phyloP scores from a whole-genome alignment of 129 eudicot genomes.

The Tagetes erecta region DNA sequence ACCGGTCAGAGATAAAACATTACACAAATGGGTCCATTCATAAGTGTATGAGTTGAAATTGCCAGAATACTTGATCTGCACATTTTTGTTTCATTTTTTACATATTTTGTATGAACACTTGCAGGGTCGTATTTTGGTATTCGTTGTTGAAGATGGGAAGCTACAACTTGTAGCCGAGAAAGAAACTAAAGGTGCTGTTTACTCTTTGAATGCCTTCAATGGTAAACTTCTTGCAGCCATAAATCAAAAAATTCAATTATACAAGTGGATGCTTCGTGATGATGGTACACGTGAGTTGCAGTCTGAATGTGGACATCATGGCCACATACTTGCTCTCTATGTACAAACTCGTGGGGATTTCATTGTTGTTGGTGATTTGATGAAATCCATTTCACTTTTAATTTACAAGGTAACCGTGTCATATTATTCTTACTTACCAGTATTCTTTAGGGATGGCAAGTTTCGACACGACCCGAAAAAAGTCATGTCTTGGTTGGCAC shows the following conservation, averaged over 20 bases:
- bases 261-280: slow-evolving; percentile 97
- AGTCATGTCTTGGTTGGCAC: too few relatives aligned
- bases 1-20: background rate
- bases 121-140: slow-evolving; percentile 85
- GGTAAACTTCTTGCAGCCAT: slow-evolving; percentile 95
- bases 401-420: slow-evolving; percentile 67
- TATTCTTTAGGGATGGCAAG: too few relatives aligned
- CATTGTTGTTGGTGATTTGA: slow-evolving; percentile 92
- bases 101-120: slow-evolving; percentile 7
- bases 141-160: slow-evolving; percentile 85
- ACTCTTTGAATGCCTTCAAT: slow-evolving; percentile 84
- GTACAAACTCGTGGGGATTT: slow-evolving; percentile 99
- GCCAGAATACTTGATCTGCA: background rate
- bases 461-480: too few relatives aligned
- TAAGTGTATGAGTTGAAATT: background rate
- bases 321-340: slow-evolving; percentile 92
- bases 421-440: background rate
- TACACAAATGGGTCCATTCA: background rate
- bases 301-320: slow-evolving; percentile 98
- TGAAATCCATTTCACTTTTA: slow-evolving; percentile 88
- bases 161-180: slow-evolving; percentile 91
- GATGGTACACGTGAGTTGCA: slow-evolving; percentile 91
- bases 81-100: background rate
- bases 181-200: slow-evolving; percentile 97
- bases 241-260: slow-evolving; percentile 92